Conservation (phyloP, 352 stramenopile species). For the Blastocystis sp. region DNA sequence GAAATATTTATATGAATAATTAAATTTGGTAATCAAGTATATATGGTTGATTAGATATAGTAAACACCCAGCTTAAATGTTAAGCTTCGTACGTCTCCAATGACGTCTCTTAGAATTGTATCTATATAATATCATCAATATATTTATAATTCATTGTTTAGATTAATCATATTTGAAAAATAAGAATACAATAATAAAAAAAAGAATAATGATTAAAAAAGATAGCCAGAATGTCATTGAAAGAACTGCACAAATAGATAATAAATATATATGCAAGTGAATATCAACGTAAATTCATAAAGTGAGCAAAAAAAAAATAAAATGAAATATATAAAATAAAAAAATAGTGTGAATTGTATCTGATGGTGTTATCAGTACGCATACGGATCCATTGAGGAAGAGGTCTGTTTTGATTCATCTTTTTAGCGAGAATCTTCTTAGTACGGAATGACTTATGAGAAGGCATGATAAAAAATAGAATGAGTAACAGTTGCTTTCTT, state of each 20-base stretch:
- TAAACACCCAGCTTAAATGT: constrained; percentile 67
- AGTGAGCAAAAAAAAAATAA: background rate
- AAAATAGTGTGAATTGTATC: constrained; percentile 45
- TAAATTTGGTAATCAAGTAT: no score
- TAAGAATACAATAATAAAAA: constrained; percentile 28
- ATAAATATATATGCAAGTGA: background rate
- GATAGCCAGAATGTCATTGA: no score
- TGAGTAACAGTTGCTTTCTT: background rate
- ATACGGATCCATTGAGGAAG: constrained; percentile 98
- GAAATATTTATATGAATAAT: no score
- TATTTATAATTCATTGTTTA: background rate
- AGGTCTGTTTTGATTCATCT: constrained; percentile 96
- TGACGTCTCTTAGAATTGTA: constrained; percentile 99
- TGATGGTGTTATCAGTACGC: constrained; percentile 94
- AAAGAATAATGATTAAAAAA: background rate
- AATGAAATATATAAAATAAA: background rate
- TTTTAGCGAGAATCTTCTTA: constrained; percentile 97
- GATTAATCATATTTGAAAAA: background rate
- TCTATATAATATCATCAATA: constrained; percentile 47
- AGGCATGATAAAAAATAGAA: constrained; percentile 54
- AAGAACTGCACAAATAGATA: no score
- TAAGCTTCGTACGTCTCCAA: constrained; percentile 98
- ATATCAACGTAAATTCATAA: background rate
- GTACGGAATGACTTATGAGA: constrained; percentile 99
- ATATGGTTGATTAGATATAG: no score